Evolutionary conservation across 2,329 filamentous ascomycete species (phyloP).

Genomic region (Didymella keratinophila): DNA sequence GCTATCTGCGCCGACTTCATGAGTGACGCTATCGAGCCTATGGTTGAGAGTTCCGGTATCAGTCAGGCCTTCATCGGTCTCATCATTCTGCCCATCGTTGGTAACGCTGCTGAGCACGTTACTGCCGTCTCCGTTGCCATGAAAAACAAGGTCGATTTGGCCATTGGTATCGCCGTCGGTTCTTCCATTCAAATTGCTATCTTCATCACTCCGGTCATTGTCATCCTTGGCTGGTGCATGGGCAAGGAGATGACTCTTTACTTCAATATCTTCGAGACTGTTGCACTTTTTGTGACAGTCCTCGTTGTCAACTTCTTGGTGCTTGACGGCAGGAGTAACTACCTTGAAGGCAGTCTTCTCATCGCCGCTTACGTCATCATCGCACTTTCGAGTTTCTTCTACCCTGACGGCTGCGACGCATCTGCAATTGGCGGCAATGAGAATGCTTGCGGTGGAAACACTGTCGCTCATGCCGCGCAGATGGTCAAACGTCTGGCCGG

Average conservation of each 20-base stretch:
- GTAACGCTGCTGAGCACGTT: constrained; percentile 82
- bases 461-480: constrained; percentile 13
- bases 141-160: constrained; percentile 86
- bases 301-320: constrained; percentile 88
- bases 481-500: constrained; percentile 17
- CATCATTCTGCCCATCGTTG: constrained; percentile 83
- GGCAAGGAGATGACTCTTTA: constrained; percentile 72
- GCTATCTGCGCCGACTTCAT: constrained; percentile 75
- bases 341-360: constrained; percentile 78
- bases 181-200: constrained; percentile 82
- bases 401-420: constrained; percentile 53
- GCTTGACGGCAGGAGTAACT: constrained; percentile 82
- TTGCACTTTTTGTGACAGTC: constrained; percentile 82
- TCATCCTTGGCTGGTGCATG: constrained; percentile 82
- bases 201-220: constrained; percentile 78
- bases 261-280: constrained; percentile 68
- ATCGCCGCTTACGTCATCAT: constrained; percentile 84
- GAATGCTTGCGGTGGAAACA: constrained; percentile 7
- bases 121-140: constrained; percentile 80
- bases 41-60: constrained; percentile 67
- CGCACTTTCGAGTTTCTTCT: constrained; percentile 63
- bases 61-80: constrained; percentile 80
- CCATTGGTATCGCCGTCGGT: constrained; percentile 81
- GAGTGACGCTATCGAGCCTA: constrained; percentile 74
- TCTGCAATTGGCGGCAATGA: constrained; percentile 56